Base-by-base conservation (phyloP, 306 rosid genomes). In the Rubus parviflorus region DNA sequence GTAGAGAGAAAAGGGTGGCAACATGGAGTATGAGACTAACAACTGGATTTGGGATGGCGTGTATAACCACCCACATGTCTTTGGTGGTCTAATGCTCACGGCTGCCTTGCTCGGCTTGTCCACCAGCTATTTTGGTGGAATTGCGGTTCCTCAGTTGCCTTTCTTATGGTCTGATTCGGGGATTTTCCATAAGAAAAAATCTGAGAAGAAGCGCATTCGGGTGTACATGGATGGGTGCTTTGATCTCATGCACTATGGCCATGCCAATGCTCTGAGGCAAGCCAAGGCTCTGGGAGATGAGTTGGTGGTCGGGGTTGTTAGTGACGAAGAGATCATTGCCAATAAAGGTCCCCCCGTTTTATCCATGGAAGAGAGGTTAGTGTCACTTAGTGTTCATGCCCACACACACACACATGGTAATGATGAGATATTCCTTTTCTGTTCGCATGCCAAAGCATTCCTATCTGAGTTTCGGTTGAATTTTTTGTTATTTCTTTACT, bases 151-250 rank as follows among this genome's bases (percentile, higher is more conserved):
- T 75, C 85, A 83, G 43, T 42, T 91, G 73, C 89, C 97, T 5
- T 83, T 58, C 46, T 78, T 89, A 58, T 86, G 90, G 97, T 85
- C 96, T 7, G 86, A 89, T 86, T 80, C 85, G 20, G 90, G 96
- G 83, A 83, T 92, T 76, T 89, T 92, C 70, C 89, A 76, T 66
- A 88, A 89, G 84, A 93, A 85, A 90, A 96, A 77, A 83, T 73
- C 77, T 1, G 90, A 87, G 69, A 89, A 88, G 85, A 92, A 86
- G 88, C 96, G 90, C 35, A 79, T 91, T 79, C 91, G 99, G 60
- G 98, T 96, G 65, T 96, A 96, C 81, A 96, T 96, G 98, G 99
- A 96, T 84, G 99, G 99, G 0, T 96, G 99, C 79, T 96, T 96
- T 79, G 99, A 96, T 87, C 96, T 96, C 79, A 96, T 96, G 99